Evolutionary conservation across 306 rosid species (phyloP), one percentile per base, ranked within the genome.

Genomic region (Luffa acutangula): DNA sequence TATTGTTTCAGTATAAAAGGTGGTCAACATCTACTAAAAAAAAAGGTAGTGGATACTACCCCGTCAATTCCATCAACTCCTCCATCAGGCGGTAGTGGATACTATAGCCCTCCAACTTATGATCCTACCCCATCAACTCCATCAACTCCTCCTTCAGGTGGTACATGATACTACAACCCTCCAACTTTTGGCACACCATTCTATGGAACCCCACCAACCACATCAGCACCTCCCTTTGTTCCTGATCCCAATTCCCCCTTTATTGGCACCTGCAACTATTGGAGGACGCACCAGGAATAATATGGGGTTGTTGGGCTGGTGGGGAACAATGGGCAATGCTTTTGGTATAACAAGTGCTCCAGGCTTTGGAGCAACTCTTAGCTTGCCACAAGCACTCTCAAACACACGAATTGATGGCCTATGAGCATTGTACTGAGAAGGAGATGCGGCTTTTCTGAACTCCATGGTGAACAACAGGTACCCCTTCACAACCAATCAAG

Each of bases 271-370:
- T 93, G 97, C 97, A 89, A 79, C 83, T 95, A 88, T 84, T 95
- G 99, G 99, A 91, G 83, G 79, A 83, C 51, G 74, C 97, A 95
- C 99, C 99, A 46, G 85, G 76, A 75, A 69, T 91, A 70, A 90
- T 95, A 54, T 90, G 96, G 99, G 97, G 43, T 21, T 93, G 60
- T 80, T 95, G 9, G 99, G 99, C 3, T 95, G 96, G 96, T 95
- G 93, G 97, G 97, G 96, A 86, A 93, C 89, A 8, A 6, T 93
- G 45, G 97, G 99, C 13, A 88, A 76, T 80, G 85, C 91, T 46
- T 95, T 95, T 83, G 96, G 97, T 3, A 85, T 46, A 0, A 77
- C 89, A 2, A 88, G 54, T 75, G 43, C 89, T 80, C 90, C 96
- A 21, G 97, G 96, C 54, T 71, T 89, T 11, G 88, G 93, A 25